Evolutionary conservation across 148 eudicot species (phyloP).

Genomic region (Rhododendron vialii): DNA sequence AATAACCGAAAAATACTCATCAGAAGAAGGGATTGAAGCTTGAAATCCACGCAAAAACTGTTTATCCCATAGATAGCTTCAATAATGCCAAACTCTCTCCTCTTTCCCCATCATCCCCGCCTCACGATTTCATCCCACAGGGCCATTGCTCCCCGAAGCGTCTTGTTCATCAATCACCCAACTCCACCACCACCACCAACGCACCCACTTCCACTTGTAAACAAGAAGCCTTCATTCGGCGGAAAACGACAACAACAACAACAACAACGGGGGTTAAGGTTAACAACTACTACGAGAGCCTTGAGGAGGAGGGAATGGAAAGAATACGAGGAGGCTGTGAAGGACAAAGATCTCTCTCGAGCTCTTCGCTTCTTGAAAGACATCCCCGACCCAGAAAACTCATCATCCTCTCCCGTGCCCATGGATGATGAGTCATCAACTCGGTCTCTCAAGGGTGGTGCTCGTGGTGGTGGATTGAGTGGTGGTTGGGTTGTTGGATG

Average conservation of each 20-base stretch:
- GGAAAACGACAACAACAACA: background rate
- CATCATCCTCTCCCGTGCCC: conserved; percentile 2
- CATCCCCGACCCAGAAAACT: conserved; percentile 21
- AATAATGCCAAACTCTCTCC: conserved; percentile 5
- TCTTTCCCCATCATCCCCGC: background rate
- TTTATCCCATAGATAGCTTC: background rate
- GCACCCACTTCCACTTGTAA: background rate
- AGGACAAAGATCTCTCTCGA: conserved; percentile 70
- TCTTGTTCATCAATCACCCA: background rate
- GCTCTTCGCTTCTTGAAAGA: conserved; percentile 61
- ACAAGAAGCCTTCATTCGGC: background rate
- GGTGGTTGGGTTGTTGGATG: conserved; percentile 26
- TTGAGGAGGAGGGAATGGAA: conserved; percentile 52
- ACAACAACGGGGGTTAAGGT: background rate
- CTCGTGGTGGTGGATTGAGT: background rate
- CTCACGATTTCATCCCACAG: background rate
- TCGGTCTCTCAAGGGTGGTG: conserved; percentile 15
- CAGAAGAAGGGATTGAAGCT: background rate
- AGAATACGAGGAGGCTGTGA: conserved; percentile 85
- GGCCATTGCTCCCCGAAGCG: background rate
- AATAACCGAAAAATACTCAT: background rate
- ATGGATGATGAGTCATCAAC: conserved; percentile 20
- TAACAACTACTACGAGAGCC: conserved; percentile 26
- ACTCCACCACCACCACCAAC: background rate
- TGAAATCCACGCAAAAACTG: background rate